Percentiles rank a stretch among this genome's conserved stretches.
phyloP scores from a whole-genome alignment of 2,329 filamentous ascomycete species.

The Calonectria pauciramosa region DNA sequence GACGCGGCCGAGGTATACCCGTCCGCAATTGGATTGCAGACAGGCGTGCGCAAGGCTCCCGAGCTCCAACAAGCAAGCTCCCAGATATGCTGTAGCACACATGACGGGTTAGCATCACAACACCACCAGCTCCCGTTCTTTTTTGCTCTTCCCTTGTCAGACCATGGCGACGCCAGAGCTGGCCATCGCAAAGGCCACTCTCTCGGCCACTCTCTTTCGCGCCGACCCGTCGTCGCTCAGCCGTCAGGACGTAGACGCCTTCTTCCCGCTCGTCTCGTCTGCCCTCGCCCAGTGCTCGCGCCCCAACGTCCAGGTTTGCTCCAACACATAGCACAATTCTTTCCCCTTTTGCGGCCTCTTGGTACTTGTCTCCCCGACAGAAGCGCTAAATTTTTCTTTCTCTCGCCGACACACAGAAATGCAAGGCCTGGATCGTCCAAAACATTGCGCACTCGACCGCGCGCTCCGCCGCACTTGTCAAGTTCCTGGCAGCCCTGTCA shows the following conservation, averaged over 20 bases:
- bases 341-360: constrained; percentile 32
- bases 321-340: constrained; percentile 42
- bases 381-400: constrained; percentile 46
- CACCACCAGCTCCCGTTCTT: neutral
- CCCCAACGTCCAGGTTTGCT: constrained; percentile 90
- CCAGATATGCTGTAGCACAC: constrained; percentile 6
- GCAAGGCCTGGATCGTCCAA: constrained; percentile 86
- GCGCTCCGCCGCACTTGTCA: constrained; percentile 77
- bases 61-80: constrained; percentile 14
- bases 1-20: constrained; percentile 22
- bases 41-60: neutral
- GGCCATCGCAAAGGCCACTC: constrained; percentile 84
- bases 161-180: constrained; percentile 78
- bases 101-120: constrained; percentile 6
- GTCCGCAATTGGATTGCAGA: constrained; percentile 1
- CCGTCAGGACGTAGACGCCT: constrained; percentile 77
- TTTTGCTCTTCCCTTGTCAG: neutral
- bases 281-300: constrained; percentile 80
- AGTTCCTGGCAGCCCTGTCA: constrained; percentile 80
- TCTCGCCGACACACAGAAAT: constrained; percentile 72
- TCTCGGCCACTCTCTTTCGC: constrained; percentile 80
- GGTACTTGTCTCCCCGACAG: constrained; percentile 28
- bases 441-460: constrained; percentile 77
- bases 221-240: constrained; percentile 79
- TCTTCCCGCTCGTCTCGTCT: constrained; percentile 76